Base-by-base conservation (phyloP, 345 rosid genomes). In the Reutealis trisperma region DNA sequence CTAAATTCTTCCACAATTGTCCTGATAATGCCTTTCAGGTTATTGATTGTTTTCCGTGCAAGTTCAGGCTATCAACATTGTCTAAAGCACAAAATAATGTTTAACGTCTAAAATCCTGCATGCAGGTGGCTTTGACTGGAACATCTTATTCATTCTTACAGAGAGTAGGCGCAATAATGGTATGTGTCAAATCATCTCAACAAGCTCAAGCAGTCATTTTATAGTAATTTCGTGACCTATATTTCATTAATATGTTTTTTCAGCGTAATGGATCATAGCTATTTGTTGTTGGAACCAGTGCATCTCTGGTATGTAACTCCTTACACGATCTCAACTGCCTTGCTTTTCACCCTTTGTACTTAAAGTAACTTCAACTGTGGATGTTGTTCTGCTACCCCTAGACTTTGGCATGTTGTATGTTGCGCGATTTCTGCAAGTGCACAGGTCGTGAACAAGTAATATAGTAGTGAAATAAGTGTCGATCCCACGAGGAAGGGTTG, bases 21-120 rank as follows among this genome's bases (percentile, higher is more conserved):
- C 99, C 98, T n/a, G 99, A 96, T 44, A 93, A 96, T 81, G 98
- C 98, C 52, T 96, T 96, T 83, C 98, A 93, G 97, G 99, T 96
- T 71, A 19, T 30, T 57, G n/a, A 71, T 78, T 32, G 0, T 79
- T 75, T 63, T 51, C 11, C 18, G 21, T 27, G 51, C 54, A 54
- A 11, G 14, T 62, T 24, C 6, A 34, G 25, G 14, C 34, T 21
- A 37, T 27, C 37, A 1, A 19, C 4, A 16, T 63, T 51, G 12
- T 75, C 44, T 41, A 22, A 70, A 41, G 58, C 21, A 2, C 42
- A 18, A 13, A 9, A 24, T n/a, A 16, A 19, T 71, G 37, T 63
- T 37, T 54, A 58, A 62, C 18, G 25, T 80, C 63, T 24, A 12
- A 49, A 66, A 59, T 73, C 72, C 49, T 74, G 55, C 76, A 49